Conservation (phyloP, 2,329 filamentous ascomycete species). For the Alternaria dauci region DNA sequence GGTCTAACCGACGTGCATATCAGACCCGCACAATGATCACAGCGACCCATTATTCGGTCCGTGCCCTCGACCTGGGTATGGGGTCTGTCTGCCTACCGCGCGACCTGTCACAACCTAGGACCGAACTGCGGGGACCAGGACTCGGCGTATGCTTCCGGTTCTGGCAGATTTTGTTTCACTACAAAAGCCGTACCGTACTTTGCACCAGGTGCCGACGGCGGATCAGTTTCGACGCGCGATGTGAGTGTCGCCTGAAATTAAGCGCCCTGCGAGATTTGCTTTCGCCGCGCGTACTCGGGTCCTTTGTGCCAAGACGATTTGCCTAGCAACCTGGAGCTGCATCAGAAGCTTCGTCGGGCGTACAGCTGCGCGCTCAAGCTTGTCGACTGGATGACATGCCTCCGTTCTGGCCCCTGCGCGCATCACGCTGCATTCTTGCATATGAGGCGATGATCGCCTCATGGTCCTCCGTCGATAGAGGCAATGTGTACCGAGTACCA, state of each 20-base stretch:
- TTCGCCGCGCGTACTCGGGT: not conserved
- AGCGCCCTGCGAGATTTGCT: not conserved
- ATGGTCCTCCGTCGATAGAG: not conserved
- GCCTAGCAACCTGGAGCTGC: not conserved
- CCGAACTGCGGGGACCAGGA: not conserved
- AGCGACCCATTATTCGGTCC: accelerated
- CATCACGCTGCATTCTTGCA: not conserved
- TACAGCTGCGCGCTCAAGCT: not conserved
- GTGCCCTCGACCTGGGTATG: not conserved
- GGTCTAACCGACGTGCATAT: too few species aligned
- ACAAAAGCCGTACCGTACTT: not conserved
- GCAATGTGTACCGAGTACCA: not conserved
- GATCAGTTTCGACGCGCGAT: not conserved
- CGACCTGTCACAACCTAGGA: not conserved
- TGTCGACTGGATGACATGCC: not conserved
- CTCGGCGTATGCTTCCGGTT: not conserved
- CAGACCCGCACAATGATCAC: too few species aligned
- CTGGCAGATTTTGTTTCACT: too few species aligned
- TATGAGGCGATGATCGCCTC: not conserved
- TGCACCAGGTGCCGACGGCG: not conserved
- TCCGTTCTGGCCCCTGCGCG: not conserved
- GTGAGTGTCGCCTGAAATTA: not conserved
- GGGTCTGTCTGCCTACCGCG: not conserved
- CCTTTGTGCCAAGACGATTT: not conserved
- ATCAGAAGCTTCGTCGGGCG: not conserved